Evolutionary conservation across 169 alveolate species (phyloP).

Genomic region (Perkinsus olseni): DNA sequence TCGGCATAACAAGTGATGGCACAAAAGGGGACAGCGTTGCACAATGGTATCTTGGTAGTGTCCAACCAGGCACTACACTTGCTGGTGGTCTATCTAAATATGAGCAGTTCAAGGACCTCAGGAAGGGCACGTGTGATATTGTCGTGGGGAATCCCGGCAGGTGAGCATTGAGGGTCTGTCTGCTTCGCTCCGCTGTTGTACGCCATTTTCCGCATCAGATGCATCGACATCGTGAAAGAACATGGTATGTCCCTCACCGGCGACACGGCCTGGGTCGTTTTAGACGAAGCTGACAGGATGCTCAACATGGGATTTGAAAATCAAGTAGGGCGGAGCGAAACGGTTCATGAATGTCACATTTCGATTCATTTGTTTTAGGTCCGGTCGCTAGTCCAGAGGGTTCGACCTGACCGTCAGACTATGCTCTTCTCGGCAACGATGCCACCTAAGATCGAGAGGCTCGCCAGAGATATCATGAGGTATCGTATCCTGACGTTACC

Average conservation of each 20-base stretch:
- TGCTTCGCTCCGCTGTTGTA: not conserved
- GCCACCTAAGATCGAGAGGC: constrained; percentile 76
- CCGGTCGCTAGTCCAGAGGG: constrained; percentile 3
- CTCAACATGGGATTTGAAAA: constrained; percentile 88
- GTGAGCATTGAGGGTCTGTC: not conserved
- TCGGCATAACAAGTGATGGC: not conserved
- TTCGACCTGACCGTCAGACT: constrained; percentile 52
- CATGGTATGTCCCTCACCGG: constrained; percentile 57
- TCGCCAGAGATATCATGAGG: constrained; percentile 28
- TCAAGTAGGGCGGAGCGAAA: constrained; percentile 31
- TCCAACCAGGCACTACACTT: constrained; percentile 40
- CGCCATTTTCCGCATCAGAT: not conserved
- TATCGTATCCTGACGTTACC: constrained; percentile 58
- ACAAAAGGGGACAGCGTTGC: not conserved
- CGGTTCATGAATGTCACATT: constrained; percentile 55
- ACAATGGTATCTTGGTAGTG: not conserved
- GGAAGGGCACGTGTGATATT: constrained; percentile 61
- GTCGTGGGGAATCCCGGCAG: constrained; percentile 90
- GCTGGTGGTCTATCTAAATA: constrained; percentile 68
- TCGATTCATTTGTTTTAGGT: constrained; percentile 42
- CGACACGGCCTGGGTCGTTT: constrained; percentile 61
- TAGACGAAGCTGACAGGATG: constrained; percentile 90
- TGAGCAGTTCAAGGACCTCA: constrained; percentile 41
- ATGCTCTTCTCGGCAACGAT: constrained; percentile 83
- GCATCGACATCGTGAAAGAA: constrained; percentile 69